Base-by-base conservation (phyloP, 2,329 filamentous ascomycete species). In the Remersonia thermophila region DNA sequence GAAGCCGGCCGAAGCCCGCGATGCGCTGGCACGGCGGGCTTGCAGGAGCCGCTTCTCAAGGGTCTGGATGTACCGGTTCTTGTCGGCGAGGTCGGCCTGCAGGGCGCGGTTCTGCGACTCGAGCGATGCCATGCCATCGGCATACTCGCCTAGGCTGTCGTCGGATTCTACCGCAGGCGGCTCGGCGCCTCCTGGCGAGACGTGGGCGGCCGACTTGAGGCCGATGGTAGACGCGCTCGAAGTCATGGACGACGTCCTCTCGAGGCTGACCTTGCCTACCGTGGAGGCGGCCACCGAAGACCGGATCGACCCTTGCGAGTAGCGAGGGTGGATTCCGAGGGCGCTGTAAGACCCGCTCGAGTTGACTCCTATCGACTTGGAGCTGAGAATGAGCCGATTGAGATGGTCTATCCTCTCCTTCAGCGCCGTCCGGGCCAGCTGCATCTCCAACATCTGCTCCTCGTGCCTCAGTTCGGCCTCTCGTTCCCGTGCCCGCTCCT, bases 401-500 rank as follows among this genome's bases (percentile, higher is more conserved):
- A 98, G 68, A 58, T 98, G 91, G 55, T 95, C 87, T 50, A 98
- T 98, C 20, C 91, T 80, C 63, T 98, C 91, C 57, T 96, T 98
- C 37, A 98, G 64, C 1, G 91, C 91, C 1, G 91, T 98, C 29
- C 91, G 77, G 23, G 91, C 91, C 32, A 98, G 71, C 56, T 98
- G 91, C 83, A 98, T 96, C 59, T 98, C 91, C 37, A 98, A 69
- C 72, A 98, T 89, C 58, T 98, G 91, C 62, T 96, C 91, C 54
- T 95, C 87, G 48, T 95, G 91, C 27, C 86, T 77, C 47, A 84
- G 74, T 47, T 86, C 79, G 7, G 83, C 82, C 58, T 95, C 84
- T 48, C 80, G 75, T 55, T 91, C 79, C 13, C 78, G 69, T 28
- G 67, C 77, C 47, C 78, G 73, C 51, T 91, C 83, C 47, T 83